phyloP scores from a whole-genome alignment of 1,139 yeast species.

The Entelexis sorbosivorans region DNA sequence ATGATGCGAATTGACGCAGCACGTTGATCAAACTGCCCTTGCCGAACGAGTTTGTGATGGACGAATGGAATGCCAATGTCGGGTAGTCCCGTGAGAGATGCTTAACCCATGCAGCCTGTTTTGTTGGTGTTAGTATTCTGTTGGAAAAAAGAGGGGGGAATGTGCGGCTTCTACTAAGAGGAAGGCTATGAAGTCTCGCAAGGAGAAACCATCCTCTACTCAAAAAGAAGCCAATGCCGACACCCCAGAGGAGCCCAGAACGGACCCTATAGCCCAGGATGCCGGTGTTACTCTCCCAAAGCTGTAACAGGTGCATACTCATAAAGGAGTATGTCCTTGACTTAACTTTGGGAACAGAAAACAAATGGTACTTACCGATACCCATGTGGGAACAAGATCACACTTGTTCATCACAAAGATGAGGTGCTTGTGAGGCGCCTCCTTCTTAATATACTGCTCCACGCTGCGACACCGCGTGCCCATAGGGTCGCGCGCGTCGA shows the following conservation, averaged over 20 bases:
- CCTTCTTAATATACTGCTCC: slow-evolving; percentile 83
- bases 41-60: slow-evolving; percentile 94
- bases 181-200: slow-evolving; percentile 22
- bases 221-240: slow-evolving; percentile 38
- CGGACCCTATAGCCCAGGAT: slow-evolving; percentile 39
- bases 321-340: slow-evolving; percentile 44
- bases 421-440: slow-evolving; percentile 93
- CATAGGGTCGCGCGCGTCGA: slow-evolving; percentile 94
- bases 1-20: slow-evolving; percentile 78
- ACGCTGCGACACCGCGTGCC: slow-evolving; percentile 93
- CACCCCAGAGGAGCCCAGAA: slow-evolving; percentile 37
- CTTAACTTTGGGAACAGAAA: slow-evolving; percentile 35
- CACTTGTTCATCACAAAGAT: slow-evolving; percentile 91
- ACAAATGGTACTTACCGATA: slow-evolving; percentile 66
- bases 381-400: slow-evolving; percentile 98
- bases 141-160: not conserved
- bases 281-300: slow-evolving; percentile 74
- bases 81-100: slow-evolving; percentile 85
- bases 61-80: slow-evolving; percentile 94
- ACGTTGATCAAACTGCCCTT: slow-evolving; percentile 91
- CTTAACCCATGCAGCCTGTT: slow-evolving; percentile 98
- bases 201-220: slow-evolving; percentile 30
- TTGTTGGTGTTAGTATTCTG: slow-evolving; percentile 35
- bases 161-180: slow-evolving; percentile 37
- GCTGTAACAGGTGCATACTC: slow-evolving; percentile 73